phyloP scores from a whole-genome alignment of 2,329 filamentous ascomycete species.

The Aspergillus nomiae region DNA sequence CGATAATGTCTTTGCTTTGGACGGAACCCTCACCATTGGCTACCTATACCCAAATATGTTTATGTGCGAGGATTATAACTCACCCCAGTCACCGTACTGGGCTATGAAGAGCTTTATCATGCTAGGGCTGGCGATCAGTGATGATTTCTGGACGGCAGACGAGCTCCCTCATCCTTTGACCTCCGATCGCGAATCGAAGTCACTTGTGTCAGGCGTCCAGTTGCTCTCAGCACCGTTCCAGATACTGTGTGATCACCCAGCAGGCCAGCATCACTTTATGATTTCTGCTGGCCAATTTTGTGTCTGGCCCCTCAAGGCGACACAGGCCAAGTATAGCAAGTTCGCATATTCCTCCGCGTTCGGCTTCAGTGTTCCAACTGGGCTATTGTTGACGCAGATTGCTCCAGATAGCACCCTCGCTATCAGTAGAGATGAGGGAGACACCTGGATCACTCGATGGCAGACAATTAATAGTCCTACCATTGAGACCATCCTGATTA shows the following conservation, averaged over 20 bases:
- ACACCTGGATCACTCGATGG: conserved; percentile 36
- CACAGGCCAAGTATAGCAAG: conserved; percentile 51
- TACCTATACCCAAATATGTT: conserved; percentile 55
- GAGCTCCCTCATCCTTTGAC: conserved; percentile 40
- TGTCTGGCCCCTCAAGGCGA: conserved; percentile 43
- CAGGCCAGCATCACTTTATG: conserved; percentile 44
- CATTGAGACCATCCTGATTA: not conserved
- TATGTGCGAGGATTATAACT: conserved; percentile 60
- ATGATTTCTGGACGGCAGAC: conserved; percentile 51
- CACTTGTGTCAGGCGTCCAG: conserved; percentile 1
- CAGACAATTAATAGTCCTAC: not conserved
- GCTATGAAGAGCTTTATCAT: conserved; percentile 54
- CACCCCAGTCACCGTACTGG: conserved; percentile 59
- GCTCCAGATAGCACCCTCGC: conserved; percentile 44
- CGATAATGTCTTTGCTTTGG: conserved; percentile 49
- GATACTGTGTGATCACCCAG: conserved; percentile 44
- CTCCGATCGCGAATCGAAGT: conserved; percentile 1
- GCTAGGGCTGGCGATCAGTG: conserved; percentile 35
- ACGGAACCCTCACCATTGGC: conserved; percentile 55
- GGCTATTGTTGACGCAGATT: conserved; percentile 40
- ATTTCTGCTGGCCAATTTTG: conserved; percentile 45
- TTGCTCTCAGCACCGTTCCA: conserved; percentile 40
- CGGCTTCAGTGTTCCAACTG: conserved; percentile 47
- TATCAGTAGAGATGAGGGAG: conserved; percentile 40
- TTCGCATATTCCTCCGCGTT: conserved; percentile 55